These are phyloP conservation scores for Exophiala lecanii-corni DNA, from an alignment of 2,329 filamentous ascomycete genomes.

Conservation along the genomic window DNA sequence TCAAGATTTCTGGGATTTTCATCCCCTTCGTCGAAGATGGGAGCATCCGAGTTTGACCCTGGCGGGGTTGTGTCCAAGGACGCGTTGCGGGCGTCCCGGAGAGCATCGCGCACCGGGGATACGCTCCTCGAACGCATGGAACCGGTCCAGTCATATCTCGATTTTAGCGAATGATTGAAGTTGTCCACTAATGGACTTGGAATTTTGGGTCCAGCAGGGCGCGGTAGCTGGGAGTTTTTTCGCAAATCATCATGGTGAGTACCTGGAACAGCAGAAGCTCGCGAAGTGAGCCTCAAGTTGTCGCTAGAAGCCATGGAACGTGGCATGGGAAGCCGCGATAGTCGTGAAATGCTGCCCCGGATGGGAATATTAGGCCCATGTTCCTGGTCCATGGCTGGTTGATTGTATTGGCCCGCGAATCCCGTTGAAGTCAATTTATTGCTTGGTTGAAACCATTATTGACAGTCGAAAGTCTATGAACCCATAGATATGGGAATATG, in stretches of 20 bases:
- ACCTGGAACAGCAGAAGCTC: conserved; percentile 5
- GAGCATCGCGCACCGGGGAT: conserved; percentile 23
- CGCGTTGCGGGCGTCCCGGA: conserved; percentile 12
- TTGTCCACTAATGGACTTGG: conserved; percentile 14
- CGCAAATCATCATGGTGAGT: conserved; percentile 21
- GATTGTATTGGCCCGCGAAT: not conserved
- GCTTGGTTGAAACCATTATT: not conserved
- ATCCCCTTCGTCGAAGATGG: conserved; percentile 20
- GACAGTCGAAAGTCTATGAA: not conserved
- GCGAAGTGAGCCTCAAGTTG: conserved; percentile 16
- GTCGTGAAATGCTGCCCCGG: conserved; percentile 19
- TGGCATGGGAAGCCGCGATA: conserved; percentile 25
- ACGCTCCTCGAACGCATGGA: conserved; percentile 8
- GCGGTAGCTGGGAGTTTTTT: conserved; percentile 19
- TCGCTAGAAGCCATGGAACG: conserved; percentile 22
- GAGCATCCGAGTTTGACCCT: conserved; percentile 17
- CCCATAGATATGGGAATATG: not conserved
- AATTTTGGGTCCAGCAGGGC: conserved; percentile 3
- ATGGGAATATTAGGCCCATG: conserved; percentile 13
- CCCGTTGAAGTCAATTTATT: not conserved
- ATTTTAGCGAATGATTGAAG: conserved; percentile 17
- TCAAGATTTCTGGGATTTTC: conserved; percentile 17
- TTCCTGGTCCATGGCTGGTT: conserved; percentile 24
- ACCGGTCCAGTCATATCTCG: conserved; percentile 18
- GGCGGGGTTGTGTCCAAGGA: conserved; percentile 26